phyloP scores from a whole-genome alignment of 1,139 yeast species.

The Zygosaccharomyces sapae region DNA sequence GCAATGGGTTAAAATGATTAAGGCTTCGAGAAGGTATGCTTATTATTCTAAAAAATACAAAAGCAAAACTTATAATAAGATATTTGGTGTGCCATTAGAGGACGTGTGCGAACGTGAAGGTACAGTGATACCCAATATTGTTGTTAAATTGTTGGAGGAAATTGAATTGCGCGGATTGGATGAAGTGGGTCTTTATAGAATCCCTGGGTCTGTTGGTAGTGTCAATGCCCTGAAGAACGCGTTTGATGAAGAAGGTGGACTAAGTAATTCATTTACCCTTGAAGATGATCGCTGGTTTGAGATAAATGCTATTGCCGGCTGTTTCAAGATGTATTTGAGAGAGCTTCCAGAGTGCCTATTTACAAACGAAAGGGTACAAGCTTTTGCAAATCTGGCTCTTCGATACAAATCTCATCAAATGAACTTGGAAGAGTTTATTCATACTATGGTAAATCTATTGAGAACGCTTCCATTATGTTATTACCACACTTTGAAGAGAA shows the following conservation, averaged over 20 bases:
- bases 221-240: slow-evolving; percentile 64
- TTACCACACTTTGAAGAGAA: slow-evolving; percentile 60
- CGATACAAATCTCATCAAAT: slow-evolving; percentile 32
- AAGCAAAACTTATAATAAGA: slow-evolving; percentile 42
- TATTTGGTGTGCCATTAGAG: slow-evolving; percentile 86
- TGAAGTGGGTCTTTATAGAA: slow-evolving; percentile 89
- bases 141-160: slow-evolving; percentile 60
- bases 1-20: slow-evolving; percentile 62
- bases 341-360: slow-evolving; percentile 87
- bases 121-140: slow-evolving; percentile 58
- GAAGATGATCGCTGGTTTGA: slow-evolving; percentile 71
- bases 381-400: slow-evolving; percentile 43
- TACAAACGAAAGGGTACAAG: slow-evolving; percentile 54
- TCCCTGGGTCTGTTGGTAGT: slow-evolving; percentile 83
- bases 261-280: slow-evolving; percentile 47
- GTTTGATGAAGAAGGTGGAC: slow-evolving; percentile 66
- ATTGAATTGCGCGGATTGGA: slow-evolving; percentile 81
- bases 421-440: slow-evolving; percentile 20
- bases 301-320: slow-evolving; percentile 83
- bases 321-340: slow-evolving; percentile 78
- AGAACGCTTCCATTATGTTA: slow-evolving; percentile 56
- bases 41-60: slow-evolving; percentile 40
- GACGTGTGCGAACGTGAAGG: slow-evolving; percentile 72
- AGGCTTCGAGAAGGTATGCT: slow-evolving; percentile 42
- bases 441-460: slow-evolving; percentile 41